Evolutionary conservation across 2,329 filamentous ascomycete species (phyloP).

Genomic region (Aspergillus quadrilineatus): DNA sequence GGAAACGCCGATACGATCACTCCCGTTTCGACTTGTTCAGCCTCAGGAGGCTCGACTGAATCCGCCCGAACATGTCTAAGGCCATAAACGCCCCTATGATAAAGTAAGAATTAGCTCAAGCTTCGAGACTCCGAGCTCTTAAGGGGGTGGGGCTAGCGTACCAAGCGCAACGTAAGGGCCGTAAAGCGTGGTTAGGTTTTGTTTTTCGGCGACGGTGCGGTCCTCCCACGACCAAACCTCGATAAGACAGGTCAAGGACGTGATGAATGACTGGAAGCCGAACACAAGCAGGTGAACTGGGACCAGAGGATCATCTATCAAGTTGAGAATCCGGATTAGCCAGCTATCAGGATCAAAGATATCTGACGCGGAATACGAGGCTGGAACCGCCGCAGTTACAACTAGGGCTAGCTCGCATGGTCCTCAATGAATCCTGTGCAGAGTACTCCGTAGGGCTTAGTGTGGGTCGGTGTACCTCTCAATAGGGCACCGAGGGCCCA

Average conservation of each 20-base stretch:
- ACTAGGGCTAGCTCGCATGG: not conserved
- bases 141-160: constrained; percentile 37
- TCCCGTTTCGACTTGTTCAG: constrained; percentile 30
- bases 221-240: constrained; percentile 60
- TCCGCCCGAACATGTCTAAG: constrained; percentile 39
- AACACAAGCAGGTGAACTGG: constrained; percentile 62
- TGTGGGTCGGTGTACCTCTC: constrained; percentile 41
- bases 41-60: constrained; percentile 27
- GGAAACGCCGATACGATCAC: constrained; percentile 8
- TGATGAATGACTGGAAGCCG: constrained; percentile 59
- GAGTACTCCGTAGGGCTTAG: not conserved
- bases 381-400: constrained; percentile 1
- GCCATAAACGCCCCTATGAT: constrained; percentile 38
- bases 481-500: constrained; percentile 60
- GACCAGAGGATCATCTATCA: constrained; percentile 55
- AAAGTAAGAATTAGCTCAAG: constrained; percentile 6
- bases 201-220: constrained; percentile 48
- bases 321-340: not conserved
- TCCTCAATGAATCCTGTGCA: not conserved
- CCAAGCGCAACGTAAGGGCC: constrained; percentile 58
- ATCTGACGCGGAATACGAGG: not conserved
- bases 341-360: not conserved
- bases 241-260: constrained; percentile 62
- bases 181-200: constrained; percentile 54
- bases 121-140: not conserved